Evolutionary conservation across 2,329 filamentous ascomycete species (phyloP), one percentile per base, ranked within the genome.

Genomic region (Neophaeococcomyces aloes): DNA sequence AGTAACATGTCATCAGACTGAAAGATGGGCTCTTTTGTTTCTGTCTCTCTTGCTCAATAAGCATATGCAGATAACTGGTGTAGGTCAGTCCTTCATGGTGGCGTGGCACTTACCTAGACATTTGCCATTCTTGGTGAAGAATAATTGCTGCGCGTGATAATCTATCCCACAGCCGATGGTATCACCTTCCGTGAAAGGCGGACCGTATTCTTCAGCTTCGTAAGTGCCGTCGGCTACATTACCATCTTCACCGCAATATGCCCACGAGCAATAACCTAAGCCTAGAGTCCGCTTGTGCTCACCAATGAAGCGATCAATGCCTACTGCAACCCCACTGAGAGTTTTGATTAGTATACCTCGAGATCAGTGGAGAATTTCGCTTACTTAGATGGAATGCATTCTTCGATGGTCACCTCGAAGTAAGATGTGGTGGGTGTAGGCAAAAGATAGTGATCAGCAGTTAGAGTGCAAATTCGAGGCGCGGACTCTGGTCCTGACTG

Each of bases 61-160:
- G n/a, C n/a, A n/a, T n/a, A n/a, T n/a, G n/a, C n/a, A n/a, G n/a
- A n/a, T n/a, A n/a, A n/a, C n/a, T n/a, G n/a, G n/a, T n/a, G n/a
- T n/a, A 14, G 13, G 31, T 14, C 13, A 18, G 6, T 6, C 13
- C n/a, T 6, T 33, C n/a, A 5, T 5, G 13, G 17, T 5, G n/a
- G 17, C 5, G 6, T 5, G 7, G 31, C n/a, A 18, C 31, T 33
- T 18, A 33, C 31, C 31, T 3, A 35, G 32, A 21, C 32, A 35
- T 18, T 35, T 35, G 10, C 32, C 32, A 15, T 35, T 35, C 15
- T 35, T 35, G 32, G 32, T 35, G 14, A 35, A 35, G 32, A 35
- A 35, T 17, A 35, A 7, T 8, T 17, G 15, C 19, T 21, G 15
- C 4, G 32, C 32, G 4, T 35, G 15, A 21, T 35, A 35, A 15